Conservation (phyloP, 2,329 filamentous ascomycete species). For the Talaromyces marneffei region DNA sequence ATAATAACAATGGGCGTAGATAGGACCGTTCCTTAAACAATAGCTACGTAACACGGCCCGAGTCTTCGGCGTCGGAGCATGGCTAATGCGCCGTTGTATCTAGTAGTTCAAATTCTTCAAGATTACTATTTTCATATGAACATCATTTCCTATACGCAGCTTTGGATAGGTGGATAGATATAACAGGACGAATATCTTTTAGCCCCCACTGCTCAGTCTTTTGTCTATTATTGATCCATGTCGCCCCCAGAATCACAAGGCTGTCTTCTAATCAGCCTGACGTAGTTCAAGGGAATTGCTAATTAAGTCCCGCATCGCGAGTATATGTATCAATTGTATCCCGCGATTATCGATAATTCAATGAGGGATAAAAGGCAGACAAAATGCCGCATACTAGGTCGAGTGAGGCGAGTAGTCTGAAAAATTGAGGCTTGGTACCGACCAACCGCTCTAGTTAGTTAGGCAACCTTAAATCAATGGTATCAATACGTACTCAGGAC, state of each 20-base stretch:
- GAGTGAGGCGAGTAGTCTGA: conserved; percentile 2
- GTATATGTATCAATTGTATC: not conserved
- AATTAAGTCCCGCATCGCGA: not conserved
- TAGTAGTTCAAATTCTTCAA: not conserved
- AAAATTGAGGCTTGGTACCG: not conserved
- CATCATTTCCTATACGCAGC: not conserved
- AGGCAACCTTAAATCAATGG: not conserved
- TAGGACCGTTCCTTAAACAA: not conserved
- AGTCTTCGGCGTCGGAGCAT: not conserved
- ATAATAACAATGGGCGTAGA: not conserved
- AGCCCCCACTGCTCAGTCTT: not conserved
- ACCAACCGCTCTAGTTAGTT: not conserved
- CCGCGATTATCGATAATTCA: not conserved
- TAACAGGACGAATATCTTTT: not conserved
- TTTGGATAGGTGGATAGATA: not conserved
- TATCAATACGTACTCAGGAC: not conserved
- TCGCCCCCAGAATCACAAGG: not conserved
- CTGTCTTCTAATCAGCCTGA: not conserved
- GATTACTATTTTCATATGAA: not conserved
- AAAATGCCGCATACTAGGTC: conserved; percentile 1
- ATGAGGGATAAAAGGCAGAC: not conserved
- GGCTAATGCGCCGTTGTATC: not conserved
- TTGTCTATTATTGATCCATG: not conserved
- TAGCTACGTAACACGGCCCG: not conserved
- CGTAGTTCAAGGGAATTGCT: not conserved